Evolutionary conservation across 2,329 filamentous ascomycete species (phyloP).

Genomic region (Allantophomopsis lycopodina): DNA sequence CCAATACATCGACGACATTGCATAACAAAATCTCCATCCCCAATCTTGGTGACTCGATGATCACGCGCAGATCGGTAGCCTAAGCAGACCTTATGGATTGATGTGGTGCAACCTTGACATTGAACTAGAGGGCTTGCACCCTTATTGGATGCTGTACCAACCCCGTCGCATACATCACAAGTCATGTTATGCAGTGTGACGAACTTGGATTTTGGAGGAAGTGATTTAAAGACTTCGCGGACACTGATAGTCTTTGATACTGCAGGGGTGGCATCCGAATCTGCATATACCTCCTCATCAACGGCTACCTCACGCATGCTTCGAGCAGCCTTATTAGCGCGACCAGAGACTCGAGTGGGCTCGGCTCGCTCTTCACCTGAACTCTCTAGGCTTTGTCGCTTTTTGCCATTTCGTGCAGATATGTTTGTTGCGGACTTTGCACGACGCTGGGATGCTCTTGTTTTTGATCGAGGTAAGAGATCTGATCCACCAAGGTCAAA

Average conservation of each 20-base stretch:
- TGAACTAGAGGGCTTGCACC: constrained; percentile 53
- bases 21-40: constrained; percentile 63
- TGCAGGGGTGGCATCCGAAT: constrained; percentile 28
- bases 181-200: constrained; percentile 49
- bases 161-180: constrained; percentile 60
- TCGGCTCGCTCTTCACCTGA: constrained; percentile 8
- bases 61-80: constrained; percentile 61
- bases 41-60: constrained; percentile 83
- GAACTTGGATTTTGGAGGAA: constrained; percentile 53
- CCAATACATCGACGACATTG: constrained; percentile 83
- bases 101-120: constrained; percentile 80
- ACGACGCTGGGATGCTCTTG: not conserved
- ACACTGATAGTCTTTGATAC: constrained; percentile 46
- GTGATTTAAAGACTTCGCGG: constrained; percentile 57
- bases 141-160: constrained; percentile 37
- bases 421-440: not conserved
- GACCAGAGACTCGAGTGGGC: constrained; percentile 19
- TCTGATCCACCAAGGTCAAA: not conserved
- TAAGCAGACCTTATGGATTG: constrained; percentile 75
- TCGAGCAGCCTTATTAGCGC: constrained; percentile 15
- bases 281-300: constrained; percentile 31
- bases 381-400: constrained; percentile 1
- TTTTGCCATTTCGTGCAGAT: not conserved
- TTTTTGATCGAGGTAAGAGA: not conserved
- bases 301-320: constrained; percentile 35